Evolutionary conservation across 2,329 filamentous ascomycete genomes (phyloP).

Genomic region (Penicillium sp.): DNA sequence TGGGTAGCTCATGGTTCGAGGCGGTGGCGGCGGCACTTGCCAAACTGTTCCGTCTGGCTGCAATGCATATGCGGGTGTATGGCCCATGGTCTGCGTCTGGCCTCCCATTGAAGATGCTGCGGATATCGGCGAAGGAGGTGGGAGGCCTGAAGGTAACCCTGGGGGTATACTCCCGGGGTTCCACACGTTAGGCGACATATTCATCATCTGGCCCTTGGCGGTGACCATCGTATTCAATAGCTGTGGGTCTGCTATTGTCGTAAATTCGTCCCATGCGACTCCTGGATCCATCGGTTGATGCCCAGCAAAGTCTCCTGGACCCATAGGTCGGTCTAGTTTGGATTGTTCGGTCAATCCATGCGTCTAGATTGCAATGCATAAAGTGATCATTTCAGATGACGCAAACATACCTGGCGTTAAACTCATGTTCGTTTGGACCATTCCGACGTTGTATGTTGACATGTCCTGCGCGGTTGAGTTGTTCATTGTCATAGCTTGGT

Average conservation of each 20-base stretch:
- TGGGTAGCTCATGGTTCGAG: constrained; percentile 37
- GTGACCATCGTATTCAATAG: constrained; percentile 35
- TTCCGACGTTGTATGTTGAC: constrained; percentile 31
- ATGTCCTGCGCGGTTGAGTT: constrained; percentile 34
- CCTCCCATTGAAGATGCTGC: constrained; percentile 32
- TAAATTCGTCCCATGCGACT: constrained; percentile 40
- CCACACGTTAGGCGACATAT: constrained; percentile 35
- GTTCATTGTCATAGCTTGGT: constrained; percentile 37
- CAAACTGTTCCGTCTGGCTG: constrained; percentile 40
- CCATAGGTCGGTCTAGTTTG: constrained; percentile 30
- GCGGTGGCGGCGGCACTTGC: constrained; percentile 30
- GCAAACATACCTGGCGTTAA: constrained; percentile 38
- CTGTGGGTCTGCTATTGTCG: constrained; percentile 39
- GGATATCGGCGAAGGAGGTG: constrained; percentile 31
- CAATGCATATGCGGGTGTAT: constrained; percentile 32
- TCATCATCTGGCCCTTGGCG: constrained; percentile 35
- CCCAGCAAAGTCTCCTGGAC: constrained; percentile 30
- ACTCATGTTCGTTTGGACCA: constrained; percentile 35
- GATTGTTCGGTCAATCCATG: constrained; percentile 11
- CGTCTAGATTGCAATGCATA: neutral
- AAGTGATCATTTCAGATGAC: neutral
- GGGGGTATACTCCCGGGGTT: constrained; percentile 29
- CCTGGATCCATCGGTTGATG: constrained; percentile 35
- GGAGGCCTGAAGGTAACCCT: constrained; percentile 30
- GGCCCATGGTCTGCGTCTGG: constrained; percentile 33